Evolutionary conservation across 768 basidiomycete species (phyloP), one percentile per base, ranked within the genome.

Genomic region (Tulasnella sp.): DNA sequence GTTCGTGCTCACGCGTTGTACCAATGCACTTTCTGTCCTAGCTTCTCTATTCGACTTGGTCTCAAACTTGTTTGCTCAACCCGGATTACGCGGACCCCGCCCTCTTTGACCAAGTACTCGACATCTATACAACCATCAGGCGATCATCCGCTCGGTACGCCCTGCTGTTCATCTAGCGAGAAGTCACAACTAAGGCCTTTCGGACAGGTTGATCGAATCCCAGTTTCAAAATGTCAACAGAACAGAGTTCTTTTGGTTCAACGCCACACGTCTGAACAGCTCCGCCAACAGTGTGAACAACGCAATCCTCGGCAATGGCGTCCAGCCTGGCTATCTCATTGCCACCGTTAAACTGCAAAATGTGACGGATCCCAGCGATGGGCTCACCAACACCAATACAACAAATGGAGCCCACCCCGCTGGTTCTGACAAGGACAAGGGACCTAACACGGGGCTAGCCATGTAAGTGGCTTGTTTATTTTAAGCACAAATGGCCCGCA

Each of bases 11-110:
- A 12, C 1, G 21, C 25, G 19, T 23, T 43, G 15, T 14, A 34
- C 27, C 23, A 17, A 35, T 17, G 12, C 12, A 17, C 41, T 14
- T 14, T 58, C 17, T 35, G n/a, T n/a, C n/a, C 21, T 29, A 89
- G 86, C 71, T 96, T 12, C 69, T 94, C 21, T 94, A 91, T 66
- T 88, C 91, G 3, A 66, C 76, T 21, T 75, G 76, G 57, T 84
- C 86, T 0, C 68, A 77, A 49, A 80, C 83, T 0, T 94, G 92
- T 65, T 69, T 80, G 31, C 81, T 94, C 66, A 86, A 86, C 65
- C 67, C 75, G 0, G 80, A 79, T 58, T 92, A 91, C 66, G 73
- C 78, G 14, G 71, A 78, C 66, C 77, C 79, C 7, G 67, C 69
- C 6, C 73, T 73, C 21, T 90, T 84, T 63, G 82, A 86, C 62